Evolutionary conservation across 1,284 basidiomycete species (phyloP), one percentile per base, ranked within the genome.

Genomic region (Schizopora paradoxa): DNA sequence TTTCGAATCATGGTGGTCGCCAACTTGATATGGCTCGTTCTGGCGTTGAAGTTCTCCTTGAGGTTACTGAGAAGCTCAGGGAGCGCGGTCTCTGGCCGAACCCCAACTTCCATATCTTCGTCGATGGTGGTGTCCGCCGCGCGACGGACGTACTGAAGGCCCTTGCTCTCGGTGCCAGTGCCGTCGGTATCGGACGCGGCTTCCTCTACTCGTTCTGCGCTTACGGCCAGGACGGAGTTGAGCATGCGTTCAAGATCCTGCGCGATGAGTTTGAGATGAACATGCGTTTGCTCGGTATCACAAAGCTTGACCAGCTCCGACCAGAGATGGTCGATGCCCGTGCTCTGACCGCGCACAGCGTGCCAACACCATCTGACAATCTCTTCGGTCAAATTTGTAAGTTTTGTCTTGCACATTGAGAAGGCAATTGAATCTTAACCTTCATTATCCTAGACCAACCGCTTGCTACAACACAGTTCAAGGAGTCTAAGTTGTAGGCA

Each of bases 251-350:
- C 34, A 73, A 85, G 55, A 91, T 94, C 48, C 65, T 94, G 42
- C 50, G 94, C 86, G 90, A 93, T 56, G 92, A 97, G 65, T 91
- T 97, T 57, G 88, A 91, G 68, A 95, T 92, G 86, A 91, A 89
- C 65, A 77, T 95, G 77, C 81, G 91, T 16, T 70, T 95, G 5
- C 67, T 97, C 21, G 93, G 93, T 5, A 91, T 91, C 0, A 78
- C 76, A 1, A 86, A 76, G 0, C 63, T 96, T 43, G 74, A 74
- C 39, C 88, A 95, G 45, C 69, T 96, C 45, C 79, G 81, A 0
- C 87, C 87, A 0, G 77, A 81, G 36, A 93, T 96, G 93, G 89
- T 97, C 18, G 91, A 96, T 57, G 81, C 82, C 10, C 76, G 79
- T 2, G 80, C 79, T 42, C 67, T 93, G 29, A 69, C 70, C 38